These are phyloP conservation scores for Sugiyamaella lignohabitans DNA, from an alignment of 805 yeast species.

Conservation along the genomic window DNA sequence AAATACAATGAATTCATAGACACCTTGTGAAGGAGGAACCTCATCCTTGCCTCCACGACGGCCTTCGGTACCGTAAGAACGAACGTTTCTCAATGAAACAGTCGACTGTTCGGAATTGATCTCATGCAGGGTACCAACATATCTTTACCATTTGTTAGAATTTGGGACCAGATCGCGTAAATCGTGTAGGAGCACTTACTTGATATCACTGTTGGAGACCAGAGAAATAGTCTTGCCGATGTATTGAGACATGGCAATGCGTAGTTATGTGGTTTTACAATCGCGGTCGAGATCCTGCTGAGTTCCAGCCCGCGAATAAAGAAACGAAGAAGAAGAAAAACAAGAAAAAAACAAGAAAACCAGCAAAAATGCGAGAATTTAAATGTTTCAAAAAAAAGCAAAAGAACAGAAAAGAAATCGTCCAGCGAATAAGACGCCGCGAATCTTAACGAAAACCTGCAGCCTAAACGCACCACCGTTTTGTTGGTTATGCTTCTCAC, in stretches of 20 bases:
- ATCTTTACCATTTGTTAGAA: constrained; percentile 39
- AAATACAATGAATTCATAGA: constrained; percentile 73
- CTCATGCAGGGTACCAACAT: constrained; percentile 81
- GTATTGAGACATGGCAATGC: constrained; percentile 68
- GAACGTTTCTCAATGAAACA: constrained; percentile 71
- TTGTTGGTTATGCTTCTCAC: neutral
- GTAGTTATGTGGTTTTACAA: neutral
- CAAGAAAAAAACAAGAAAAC: neutral
- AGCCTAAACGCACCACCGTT: neutral
- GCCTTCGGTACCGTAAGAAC: constrained; percentile 89
- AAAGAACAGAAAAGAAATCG: neutral
- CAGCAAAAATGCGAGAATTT: no score
- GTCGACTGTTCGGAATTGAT: constrained; percentile 89
- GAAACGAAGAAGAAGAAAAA: neutral
- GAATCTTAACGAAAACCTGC: neutral
- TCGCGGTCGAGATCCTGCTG: neutral
- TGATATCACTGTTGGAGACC: constrained; percentile 68
- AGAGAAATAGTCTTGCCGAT: constrained; percentile 85
- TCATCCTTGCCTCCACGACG: constrained; percentile 64
- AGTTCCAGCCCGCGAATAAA: neutral
- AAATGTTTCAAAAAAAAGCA: neutral
- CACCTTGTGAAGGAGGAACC: constrained; percentile 59
- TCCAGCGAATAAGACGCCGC: neutral
- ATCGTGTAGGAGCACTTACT: constrained; percentile 35
- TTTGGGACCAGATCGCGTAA: neutral